These are phyloP conservation scores for Penicillium sp. DNA, from an alignment of 2,329 filamentous ascomycete species.

Conservation along the genomic window DNA sequence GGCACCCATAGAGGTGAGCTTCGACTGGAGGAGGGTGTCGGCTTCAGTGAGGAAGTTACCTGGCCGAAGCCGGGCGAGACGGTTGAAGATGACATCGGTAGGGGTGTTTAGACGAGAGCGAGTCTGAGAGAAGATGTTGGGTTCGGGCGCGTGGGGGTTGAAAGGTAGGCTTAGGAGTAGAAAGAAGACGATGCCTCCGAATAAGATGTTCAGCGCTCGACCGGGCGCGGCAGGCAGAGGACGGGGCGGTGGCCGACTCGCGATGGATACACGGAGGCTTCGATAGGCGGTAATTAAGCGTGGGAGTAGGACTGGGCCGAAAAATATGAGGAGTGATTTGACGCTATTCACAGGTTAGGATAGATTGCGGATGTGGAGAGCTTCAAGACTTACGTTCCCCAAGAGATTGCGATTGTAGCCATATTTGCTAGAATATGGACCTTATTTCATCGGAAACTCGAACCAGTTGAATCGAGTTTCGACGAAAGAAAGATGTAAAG, in stretches of 20 bases:
- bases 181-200: conserved; percentile 52
- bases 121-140: conserved; percentile 75
- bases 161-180: conserved; percentile 67
- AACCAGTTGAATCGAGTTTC: background rate
- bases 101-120: conserved; percentile 79
- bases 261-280: conserved; percentile 31
- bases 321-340: conserved; percentile 44
- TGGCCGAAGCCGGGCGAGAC: conserved; percentile 54
- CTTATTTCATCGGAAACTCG: background rate
- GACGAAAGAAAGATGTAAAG: background rate
- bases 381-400: conserved; percentile 30
- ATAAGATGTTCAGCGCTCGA: conserved; percentile 49
- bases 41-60: conserved; percentile 41
- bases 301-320: conserved; percentile 43
- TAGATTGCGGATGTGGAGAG: background rate
- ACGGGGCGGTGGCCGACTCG: conserved; percentile 37
- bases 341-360: conserved; percentile 30
- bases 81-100: conserved; percentile 78
- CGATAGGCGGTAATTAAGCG: conserved; percentile 40
- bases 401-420: conserved; percentile 30
- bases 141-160: conserved; percentile 49
- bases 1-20: conserved; percentile 68
- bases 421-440: conserved; percentile 17
- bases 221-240: conserved; percentile 35
- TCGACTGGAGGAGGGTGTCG: conserved; percentile 65